A percentile compares a stretch with the other conserved stretches of the same genome.
Evolutionary conservation across 2,329 filamentous ascomycete species (phyloP).

Genomic region (Clonostachys rosea): DNA sequence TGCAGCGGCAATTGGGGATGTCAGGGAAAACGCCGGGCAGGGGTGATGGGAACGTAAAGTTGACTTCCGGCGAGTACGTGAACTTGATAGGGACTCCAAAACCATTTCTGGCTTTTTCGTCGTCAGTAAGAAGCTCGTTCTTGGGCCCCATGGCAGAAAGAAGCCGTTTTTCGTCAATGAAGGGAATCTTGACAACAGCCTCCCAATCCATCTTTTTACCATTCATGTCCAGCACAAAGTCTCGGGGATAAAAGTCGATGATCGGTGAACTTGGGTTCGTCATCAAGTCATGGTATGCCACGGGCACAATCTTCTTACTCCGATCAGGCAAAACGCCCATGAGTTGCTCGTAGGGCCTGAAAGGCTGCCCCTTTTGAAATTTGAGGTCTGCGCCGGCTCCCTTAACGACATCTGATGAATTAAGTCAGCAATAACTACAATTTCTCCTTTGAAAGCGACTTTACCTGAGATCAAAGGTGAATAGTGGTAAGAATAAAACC

Average conservation of each 20-base stretch:
- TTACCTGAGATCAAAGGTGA: slow-evolving; percentile 88
- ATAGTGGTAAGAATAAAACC: slow-evolving; percentile 97
- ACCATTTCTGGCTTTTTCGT: slow-evolving; percentile 78
- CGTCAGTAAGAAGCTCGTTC: slow-evolving; percentile 70
- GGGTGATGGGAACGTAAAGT: slow-evolving; percentile 84
- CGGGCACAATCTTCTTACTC: slow-evolving; percentile 93
- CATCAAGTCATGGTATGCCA: slow-evolving; percentile 87
- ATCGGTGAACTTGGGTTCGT: slow-evolving; percentile 86
- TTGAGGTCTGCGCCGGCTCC: slow-evolving; percentile 83
- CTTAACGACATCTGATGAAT: slow-evolving; percentile 71
- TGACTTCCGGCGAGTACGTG: slow-evolving; percentile 71
- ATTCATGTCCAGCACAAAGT: slow-evolving; percentile 98
- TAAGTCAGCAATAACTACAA: slow-evolving; percentile 36
- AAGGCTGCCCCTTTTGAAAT: slow-evolving; percentile 92
- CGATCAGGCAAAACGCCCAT: slow-evolving; percentile 98
- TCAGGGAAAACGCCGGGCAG: slow-evolving; percentile 88
- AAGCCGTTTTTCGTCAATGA: slow-evolving; percentile 89
- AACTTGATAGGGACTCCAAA: slow-evolving; percentile 95
- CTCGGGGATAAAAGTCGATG: slow-evolving; percentile 94
- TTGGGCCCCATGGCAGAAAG: slow-evolving; percentile 81
- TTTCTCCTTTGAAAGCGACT: slow-evolving; percentile 6
- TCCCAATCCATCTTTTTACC: slow-evolving; percentile 99
- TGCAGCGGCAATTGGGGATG: slow-evolving; percentile 78
- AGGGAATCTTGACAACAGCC: slow-evolving; percentile 97
- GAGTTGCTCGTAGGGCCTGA: slow-evolving; percentile 90